Conservation (phyloP, 441 rosid species). For the Biscutella laevigata region DNA sequence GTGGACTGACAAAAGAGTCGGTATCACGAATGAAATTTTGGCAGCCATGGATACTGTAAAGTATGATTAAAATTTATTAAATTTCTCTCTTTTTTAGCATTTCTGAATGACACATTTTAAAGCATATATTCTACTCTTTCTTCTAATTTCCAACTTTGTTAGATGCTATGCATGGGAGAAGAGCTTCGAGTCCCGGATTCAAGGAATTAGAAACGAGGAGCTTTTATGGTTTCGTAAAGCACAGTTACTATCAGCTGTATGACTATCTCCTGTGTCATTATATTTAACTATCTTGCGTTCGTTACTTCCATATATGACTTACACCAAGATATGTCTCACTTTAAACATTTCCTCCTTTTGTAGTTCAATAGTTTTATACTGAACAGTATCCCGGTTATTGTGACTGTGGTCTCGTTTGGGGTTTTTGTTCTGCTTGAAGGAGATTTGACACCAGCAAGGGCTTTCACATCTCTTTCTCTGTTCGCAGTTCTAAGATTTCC, state of each 20-base stretch:
- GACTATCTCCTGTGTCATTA: too few species aligned
- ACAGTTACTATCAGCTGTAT: conserved; percentile 72
- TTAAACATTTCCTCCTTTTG: conserved; percentile 21
- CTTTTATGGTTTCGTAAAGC: conserved; percentile 84
- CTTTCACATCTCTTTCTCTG: conserved; percentile 93
- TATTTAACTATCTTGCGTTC: background rate
- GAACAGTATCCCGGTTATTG: conserved; percentile 84
- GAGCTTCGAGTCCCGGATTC: conserved; percentile 76
- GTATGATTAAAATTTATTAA: conserved; percentile 39
- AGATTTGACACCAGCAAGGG: conserved; percentile 88
- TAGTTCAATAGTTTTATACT: conserved; percentile 84
- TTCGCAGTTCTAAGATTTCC: conserved; percentile 77
- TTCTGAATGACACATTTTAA: background rate
- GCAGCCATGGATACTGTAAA: conserved; percentile 94
- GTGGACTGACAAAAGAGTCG: conserved; percentile 88
- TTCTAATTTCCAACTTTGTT: conserved; percentile 16
- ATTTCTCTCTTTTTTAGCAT: conserved; percentile 1
- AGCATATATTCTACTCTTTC: background rate
- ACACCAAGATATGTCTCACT: background rate
- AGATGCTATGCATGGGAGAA: conserved; percentile 99
- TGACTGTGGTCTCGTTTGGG: conserved; percentile 86
- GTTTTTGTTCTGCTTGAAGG: conserved; percentile 88
- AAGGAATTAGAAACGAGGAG: conserved; percentile 62
- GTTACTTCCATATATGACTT: background rate
- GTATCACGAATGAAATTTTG: conserved; percentile 84